Base-by-base conservation (phyloP, 768 basidiomycete genomes). In the Suillus spraguei region DNA sequence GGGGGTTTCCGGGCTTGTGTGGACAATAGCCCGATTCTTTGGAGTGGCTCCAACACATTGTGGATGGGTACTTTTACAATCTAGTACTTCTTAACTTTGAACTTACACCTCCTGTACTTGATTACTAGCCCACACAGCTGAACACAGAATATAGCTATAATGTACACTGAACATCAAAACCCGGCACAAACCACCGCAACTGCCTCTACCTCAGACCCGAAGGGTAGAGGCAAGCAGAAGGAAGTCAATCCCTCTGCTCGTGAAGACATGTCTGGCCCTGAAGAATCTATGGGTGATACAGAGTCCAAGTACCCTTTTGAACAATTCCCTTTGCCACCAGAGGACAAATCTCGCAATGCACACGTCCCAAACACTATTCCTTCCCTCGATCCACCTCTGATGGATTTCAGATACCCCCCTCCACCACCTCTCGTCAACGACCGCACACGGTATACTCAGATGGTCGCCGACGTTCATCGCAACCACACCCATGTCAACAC, bases 351-450 rank as follows among this genome's bases (percentile, higher is more conserved):
- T n/a, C n/a, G n/a, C n/a, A 46, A 17, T 59, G 53, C 41, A 38
- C 46, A 2, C 38, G 8, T 44, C 59, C 33, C 59, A 47, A 32
- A 36, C 16, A 4, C 62, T 60, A 33, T 52, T 53, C 14, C 41
- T 41, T 39, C 52, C 63, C 1, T 74, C 38, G 38, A 65, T 24
- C 69, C 75, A 33, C 74, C 74, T n/a, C 35, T 74, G 50, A 76
- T 75, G 66, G 20, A 56, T 0, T 17, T 76, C 11, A 62, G 64
- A 17, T 77, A 72, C 54, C 74, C 74, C 16, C 74, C 75, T 32
- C 65, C 58, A n/a, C 58, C 42, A 1, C 74, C 74, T 10, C 68
- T 77, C 60, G 38, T 54, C 24, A 22, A 66, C n/a, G 74, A 77
- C 47, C 68, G 72, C 8, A 63, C 52, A 7, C 77, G 74, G 75